Evolutionary conservation across 768 basidiomycete species (phyloP), one percentile per base, ranked within the genome.

Genomic region (Termitomyces sp.): DNA sequence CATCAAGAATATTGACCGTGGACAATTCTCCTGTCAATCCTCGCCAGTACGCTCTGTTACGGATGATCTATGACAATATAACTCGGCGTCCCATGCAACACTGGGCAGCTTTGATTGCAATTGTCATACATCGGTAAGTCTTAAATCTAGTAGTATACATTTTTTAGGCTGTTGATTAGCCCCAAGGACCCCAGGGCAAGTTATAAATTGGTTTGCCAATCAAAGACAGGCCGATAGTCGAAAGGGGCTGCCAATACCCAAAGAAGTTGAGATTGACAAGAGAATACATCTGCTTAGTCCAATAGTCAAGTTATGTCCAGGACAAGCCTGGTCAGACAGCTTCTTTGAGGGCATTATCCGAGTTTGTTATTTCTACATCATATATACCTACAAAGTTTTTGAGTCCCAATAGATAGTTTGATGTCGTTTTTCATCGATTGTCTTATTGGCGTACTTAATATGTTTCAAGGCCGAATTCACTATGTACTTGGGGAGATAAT

Each of bases 141-240:
- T 37, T 34, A 21, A 14, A 15, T 37, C 43, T 5, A 28, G 7
- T n/a, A 44, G 8, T 44, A 55, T 30, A 34, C 35, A n/a, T 28
- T 45, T 37, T 42, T 46, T 19, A 7, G 22, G 3, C 24, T 30
- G 24, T 35, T 48, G 47, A 35, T 49, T 28, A 41, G 22, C 38
- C 38, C 48, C 46, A 64, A 82, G 81, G 59, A 76, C 81, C 46
- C 81, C 80, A 62, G 78, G 77, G 61, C 82, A 83, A 66, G 77
- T 84, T 53, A 83, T 81, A 68, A 83, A 83, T 59, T 85, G 83
- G 83, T 85, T 85, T 57, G 82, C 81, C 5, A 85, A 85, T 66
- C 77, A 83, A 67, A 75, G 83, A 42, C 83, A 76, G 28, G 35
- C 22, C 24, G 45, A 48, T 43, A 38, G 35, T 32, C 46, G 45